These are phyloP conservation scores for Kuraishia ogatae DNA, from an alignment of 805 yeast genomes.

Conservation along the genomic window DNA sequence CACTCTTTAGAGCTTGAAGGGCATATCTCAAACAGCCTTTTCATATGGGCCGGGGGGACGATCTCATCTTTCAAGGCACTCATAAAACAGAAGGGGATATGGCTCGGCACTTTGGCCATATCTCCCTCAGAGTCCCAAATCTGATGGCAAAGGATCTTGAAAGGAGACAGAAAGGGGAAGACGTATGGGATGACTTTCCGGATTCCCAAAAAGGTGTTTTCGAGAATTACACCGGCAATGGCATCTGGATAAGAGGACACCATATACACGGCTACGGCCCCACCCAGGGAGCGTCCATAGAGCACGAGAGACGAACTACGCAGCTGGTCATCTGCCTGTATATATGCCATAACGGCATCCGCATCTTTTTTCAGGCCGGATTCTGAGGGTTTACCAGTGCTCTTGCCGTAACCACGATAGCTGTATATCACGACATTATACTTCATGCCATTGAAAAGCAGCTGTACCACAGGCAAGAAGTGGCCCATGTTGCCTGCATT, in stretches of 20 bases:
- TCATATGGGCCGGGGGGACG: constrained; percentile 85
- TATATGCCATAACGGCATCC: constrained; percentile 52
- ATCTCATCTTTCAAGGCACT: constrained; percentile 79
- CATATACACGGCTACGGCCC: constrained; percentile 85
- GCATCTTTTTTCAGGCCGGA: constrained; percentile 78
- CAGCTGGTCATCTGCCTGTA: constrained; percentile 46
- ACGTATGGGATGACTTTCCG: constrained; percentile 65
- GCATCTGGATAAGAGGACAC: constrained; percentile 47
- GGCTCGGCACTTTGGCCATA: constrained; percentile 38
- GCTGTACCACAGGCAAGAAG: constrained; percentile 68
- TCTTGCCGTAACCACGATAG: constrained; percentile 84
- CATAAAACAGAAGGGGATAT: constrained; percentile 61
- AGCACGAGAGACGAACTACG: constrained; percentile 47
- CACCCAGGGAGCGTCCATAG: constrained; percentile 90
- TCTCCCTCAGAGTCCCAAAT: constrained; percentile 72
- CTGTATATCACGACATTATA: constrained; percentile 80
- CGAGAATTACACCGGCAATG: constrained; percentile 63
- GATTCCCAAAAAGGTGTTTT: constrained; percentile 78
- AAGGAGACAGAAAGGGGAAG: constrained; percentile 54
- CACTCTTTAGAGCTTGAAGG: constrained; percentile 42
- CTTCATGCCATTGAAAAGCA: constrained; percentile 52
- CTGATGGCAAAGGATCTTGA: constrained; percentile 62
- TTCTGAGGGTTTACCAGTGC: constrained; percentile 73
- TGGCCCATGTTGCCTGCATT: constrained; percentile 97
- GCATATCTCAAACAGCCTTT: constrained; percentile 41